Conservation (phyloP, 306 rosid species). For the Fragaria nilgerrensis region DNA sequence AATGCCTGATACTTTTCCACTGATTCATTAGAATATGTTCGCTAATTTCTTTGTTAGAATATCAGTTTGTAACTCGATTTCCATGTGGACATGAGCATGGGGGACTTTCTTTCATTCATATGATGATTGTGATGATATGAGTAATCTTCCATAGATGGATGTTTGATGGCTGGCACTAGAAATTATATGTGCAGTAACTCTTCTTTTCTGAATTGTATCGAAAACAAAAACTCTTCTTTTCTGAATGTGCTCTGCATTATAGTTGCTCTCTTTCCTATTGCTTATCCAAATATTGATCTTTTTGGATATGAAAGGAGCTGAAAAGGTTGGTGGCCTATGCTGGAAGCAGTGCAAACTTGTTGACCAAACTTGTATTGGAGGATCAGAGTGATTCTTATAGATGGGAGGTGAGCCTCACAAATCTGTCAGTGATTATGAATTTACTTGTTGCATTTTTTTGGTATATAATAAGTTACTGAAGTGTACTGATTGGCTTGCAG, state of each 20-base stretch:
- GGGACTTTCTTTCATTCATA: not conserved
- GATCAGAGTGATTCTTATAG: slow-evolving; percentile 56
- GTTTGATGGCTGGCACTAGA: not conserved
- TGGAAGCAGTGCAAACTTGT: slow-evolving; percentile 76
- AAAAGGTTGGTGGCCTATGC: slow-evolving; percentile 87
- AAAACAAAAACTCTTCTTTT: not conserved
- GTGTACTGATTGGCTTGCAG: slow-evolving; percentile 40
- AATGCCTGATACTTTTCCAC: slow-evolving; percentile 5
- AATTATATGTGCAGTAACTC: not conserved
- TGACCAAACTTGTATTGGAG: slow-evolving; percentile 57
- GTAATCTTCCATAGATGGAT: not conserved
- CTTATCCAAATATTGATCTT: slow-evolving; percentile 13
- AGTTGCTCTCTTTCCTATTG: slow-evolving; percentile 7
- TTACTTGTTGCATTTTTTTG: not conserved
- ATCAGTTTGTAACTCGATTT: not conserved
- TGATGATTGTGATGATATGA: not conserved
- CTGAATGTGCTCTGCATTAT: slow-evolving; percentile 5
- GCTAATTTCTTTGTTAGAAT: not conserved
- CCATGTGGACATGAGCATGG: not conserved
- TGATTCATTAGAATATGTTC: not conserved
- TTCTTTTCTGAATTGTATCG: not conserved
- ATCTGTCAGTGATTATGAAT: slow-evolving; percentile 11
- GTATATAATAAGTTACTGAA: not conserved
- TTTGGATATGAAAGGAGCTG: slow-evolving; percentile 55
- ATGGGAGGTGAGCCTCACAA: slow-evolving; percentile 70